A percentile compares a stretch with the other conserved stretches of the same genome.
Evolutionary conservation across 139 green algal genomes (phyloP).

Genomic region (Chlamydomonas schloesseri): DNA sequence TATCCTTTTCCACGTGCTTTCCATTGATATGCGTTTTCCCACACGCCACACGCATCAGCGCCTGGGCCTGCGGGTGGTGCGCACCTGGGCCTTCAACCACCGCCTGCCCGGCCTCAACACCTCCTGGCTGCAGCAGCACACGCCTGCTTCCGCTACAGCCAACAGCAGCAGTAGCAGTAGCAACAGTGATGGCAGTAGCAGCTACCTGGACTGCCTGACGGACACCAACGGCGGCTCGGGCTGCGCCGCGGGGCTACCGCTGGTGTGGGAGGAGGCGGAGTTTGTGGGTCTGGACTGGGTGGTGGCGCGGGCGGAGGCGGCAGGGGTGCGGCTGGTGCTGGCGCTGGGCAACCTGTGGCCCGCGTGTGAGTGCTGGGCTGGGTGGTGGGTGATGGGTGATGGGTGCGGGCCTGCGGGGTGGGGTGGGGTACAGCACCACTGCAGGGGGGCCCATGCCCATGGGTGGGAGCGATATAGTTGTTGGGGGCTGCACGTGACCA

Average conservation of each 20-base stretch:
- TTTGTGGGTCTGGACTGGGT: slow-evolving; percentile 25
- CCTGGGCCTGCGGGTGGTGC: slow-evolving; percentile 48
- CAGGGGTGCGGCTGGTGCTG: slow-evolving; percentile 44
- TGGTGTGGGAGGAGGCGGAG: slow-evolving; percentile 18
- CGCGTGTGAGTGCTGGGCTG: not conserved
- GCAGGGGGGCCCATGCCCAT: no score
- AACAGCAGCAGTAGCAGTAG: not conserved
- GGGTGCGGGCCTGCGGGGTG: no score
- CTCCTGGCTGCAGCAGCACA: no score
- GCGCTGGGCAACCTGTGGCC: slow-evolving; percentile 60
- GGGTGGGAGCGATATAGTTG: no score
- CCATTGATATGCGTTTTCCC: no score
- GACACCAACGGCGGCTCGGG: no score
- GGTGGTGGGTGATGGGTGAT: no score
- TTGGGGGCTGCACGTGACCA: no score
- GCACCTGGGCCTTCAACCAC: slow-evolving; percentile 64
- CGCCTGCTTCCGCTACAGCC: no score
- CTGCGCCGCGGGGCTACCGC: not conserved
- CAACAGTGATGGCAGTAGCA: not conserved
- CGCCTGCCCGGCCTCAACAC: slow-evolving; percentile 30
- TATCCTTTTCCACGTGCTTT: no score
- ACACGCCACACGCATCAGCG: slow-evolving; percentile 4
- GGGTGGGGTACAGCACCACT: no score
- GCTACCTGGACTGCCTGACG: not conserved
- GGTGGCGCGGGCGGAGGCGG: not conserved